phyloP scores from a whole-genome alignment of 2,329 filamentous ascomycete species.

The Phialocephala subalpina region DNA sequence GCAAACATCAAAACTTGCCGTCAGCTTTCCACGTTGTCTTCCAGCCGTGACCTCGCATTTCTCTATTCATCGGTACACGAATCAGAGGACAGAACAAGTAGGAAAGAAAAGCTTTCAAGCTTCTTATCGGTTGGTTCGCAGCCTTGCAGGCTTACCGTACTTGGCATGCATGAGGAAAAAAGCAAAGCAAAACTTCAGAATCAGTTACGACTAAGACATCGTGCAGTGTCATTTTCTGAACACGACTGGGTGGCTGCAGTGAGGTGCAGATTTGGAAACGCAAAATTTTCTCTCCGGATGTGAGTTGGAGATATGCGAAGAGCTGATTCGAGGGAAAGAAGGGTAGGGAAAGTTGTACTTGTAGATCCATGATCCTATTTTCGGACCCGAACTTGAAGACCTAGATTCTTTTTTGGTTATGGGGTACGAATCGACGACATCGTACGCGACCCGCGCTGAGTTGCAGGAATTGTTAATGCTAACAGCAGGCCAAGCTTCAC shows the following conservation, averaged over 20 bases:
- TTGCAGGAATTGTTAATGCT: background rate
- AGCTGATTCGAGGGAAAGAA: background rate
- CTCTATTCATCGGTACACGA: background rate
- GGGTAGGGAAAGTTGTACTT: too few species aligned
- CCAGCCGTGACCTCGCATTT: background rate
- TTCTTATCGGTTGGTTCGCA: background rate
- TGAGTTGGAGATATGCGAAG: background rate
- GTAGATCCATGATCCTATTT: too few species aligned
- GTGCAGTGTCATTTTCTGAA: background rate
- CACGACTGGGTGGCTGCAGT: background rate
- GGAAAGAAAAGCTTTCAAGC: conserved; percentile 1
- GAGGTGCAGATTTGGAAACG: conserved; percentile 4
- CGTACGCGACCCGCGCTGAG: background rate
- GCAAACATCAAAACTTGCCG: background rate
- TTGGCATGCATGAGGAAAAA: conserved; percentile 2
- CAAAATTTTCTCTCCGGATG: background rate
- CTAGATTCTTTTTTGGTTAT: background rate
- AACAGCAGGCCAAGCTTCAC: conserved; percentile 4
- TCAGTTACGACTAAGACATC: background rate
- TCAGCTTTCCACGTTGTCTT: background rate
- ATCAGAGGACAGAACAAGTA: background rate
- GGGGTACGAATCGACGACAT: background rate
- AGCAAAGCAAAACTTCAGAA: background rate
- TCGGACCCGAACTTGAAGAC: too few species aligned
- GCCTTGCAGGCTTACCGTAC: conserved; percentile 7